These are phyloP conservation scores for Stephanodiscus triporus DNA, from an alignment of 108 stramenopile species.

Conservation along the genomic window DNA sequence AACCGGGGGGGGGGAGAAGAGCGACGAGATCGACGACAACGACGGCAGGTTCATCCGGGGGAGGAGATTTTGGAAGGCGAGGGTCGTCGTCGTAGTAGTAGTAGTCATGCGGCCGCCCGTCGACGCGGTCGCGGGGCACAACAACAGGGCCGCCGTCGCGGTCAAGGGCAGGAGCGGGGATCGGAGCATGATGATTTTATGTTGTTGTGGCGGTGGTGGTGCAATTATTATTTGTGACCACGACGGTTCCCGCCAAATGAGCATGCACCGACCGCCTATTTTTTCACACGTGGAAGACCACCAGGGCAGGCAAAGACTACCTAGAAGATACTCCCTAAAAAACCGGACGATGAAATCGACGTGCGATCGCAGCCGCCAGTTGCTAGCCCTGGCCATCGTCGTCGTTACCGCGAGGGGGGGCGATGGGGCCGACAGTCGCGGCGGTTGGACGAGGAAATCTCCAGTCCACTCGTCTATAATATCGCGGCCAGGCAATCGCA, in stretches of 20 bases:
- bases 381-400: constrained; percentile 4
- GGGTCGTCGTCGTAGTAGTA: no score
- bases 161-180: no score
- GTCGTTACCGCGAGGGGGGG: background rate
- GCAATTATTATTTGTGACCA: no score
- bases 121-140: background rate
- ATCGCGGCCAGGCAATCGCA: background rate
- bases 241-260: no score
- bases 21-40: constrained; percentile 17
- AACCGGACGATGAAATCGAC: constrained; percentile 11
- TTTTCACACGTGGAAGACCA: no score
- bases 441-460: background rate
- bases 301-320: no score
- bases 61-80: constrained; percentile 42
- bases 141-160: background rate
- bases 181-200: no score
- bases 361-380: background rate
- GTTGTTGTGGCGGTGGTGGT: no score
- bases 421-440: background rate
- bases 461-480: background rate
- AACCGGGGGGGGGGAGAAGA: constrained; percentile 3
- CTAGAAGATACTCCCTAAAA: no score
- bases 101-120: background rate
- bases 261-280: no score
- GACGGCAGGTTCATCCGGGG: constrained; percentile 3